These are phyloP conservation scores for Lentinus brumalis DNA, from an alignment of 768 basidiomycete species.

Conservation along the genomic window DNA sequence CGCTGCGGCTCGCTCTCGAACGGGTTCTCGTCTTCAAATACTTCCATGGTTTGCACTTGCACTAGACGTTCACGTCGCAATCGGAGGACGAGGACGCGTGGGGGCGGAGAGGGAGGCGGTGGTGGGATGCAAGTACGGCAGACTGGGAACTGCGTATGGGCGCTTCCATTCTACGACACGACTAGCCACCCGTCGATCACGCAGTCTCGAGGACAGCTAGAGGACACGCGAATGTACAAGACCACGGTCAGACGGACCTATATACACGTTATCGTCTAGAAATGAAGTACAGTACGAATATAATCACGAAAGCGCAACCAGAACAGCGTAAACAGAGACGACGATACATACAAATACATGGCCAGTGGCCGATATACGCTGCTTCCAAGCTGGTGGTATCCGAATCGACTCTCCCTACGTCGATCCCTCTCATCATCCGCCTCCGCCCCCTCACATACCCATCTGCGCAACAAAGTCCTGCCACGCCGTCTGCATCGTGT, in stretches of 20 bases:
- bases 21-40: conserved; percentile 45
- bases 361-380: conserved; percentile 1
- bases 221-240: too few species aligned
- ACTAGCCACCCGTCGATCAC: too few species aligned
- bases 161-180: neutral
- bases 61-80: neutral
- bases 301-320: neutral
- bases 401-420: too few species aligned
- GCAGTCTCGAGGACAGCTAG: too few species aligned
- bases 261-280: neutral
- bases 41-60: conserved; percentile 30
- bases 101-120: neutral
- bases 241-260: neutral
- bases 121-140: neutral
- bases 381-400: conserved; percentile 5
- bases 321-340: neutral
- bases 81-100: neutral
- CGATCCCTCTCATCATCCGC: neutral
- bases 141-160: neutral
- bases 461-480: conserved; percentile 38
- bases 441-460: conserved; percentile 20
- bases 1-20: conserved; percentile 39
- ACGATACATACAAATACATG: conserved; percentile 13
- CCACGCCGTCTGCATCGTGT: conserved; percentile 33
- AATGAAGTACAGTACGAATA: too few species aligned